phyloP scores from a whole-genome alignment of 257 asterid genomes.

The Ligustrum vulgare region DNA sequence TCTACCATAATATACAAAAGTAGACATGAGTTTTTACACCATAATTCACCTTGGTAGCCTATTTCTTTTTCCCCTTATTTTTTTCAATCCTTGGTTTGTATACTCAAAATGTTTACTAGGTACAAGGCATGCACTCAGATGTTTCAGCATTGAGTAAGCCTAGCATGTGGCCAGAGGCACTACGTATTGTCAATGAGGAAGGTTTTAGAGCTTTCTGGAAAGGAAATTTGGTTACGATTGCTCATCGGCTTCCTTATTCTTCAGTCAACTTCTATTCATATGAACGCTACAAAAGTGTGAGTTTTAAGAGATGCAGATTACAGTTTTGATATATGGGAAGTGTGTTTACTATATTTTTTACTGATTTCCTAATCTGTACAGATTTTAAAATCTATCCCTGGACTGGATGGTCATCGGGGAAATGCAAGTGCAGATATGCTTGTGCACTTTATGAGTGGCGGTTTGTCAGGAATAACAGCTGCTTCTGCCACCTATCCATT shows the following conservation, averaged over 20 bases:
- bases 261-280: conserved; percentile 67
- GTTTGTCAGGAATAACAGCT: conserved; percentile 73
- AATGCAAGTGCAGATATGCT: conserved; percentile 38
- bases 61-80: not conserved
- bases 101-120: conserved; percentile 27
- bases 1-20: too few relatives aligned
- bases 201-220: conserved; percentile 83
- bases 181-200: conserved; percentile 65
- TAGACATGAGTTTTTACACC: too few relatives aligned
- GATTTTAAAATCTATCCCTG: conserved; percentile 58
- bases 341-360: not conserved
- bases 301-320: conserved; percentile 19
- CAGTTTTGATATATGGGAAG: not conserved
- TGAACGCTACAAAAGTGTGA: conserved; percentile 63
- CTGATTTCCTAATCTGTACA: conserved; percentile 27
- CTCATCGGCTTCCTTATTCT: conserved; percentile 73
- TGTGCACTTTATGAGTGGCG: conserved; percentile 78
- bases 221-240: conserved; percentile 77
- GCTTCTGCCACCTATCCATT: conserved; percentile 73
- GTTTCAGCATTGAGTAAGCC: conserved; percentile 61
- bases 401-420: conserved; percentile 37
- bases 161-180: conserved; percentile 60
- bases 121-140: conserved; percentile 81
- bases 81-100: not conserved
- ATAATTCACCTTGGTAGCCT: not conserved